A percentile compares a stretch with the other conserved stretches of the same genome.
Evolutionary conservation across 176 grass and related monocot species (phyloP).

Genomic region (Coix lacrymajobi): DNA sequence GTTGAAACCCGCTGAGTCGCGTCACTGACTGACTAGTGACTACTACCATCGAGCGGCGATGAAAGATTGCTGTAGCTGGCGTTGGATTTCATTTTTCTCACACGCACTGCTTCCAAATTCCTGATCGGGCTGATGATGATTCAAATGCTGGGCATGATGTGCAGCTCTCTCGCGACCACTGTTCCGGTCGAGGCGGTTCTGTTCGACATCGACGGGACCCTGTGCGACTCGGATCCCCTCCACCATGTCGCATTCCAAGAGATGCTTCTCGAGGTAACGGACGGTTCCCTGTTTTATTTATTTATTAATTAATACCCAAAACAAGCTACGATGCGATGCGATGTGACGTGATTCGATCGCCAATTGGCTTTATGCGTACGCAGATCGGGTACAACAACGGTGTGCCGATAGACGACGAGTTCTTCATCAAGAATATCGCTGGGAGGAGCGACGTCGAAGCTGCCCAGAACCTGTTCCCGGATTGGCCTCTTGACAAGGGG

Average conservation of each 20-base stretch:
- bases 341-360: background rate
- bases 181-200: slow-evolving; percentile 78
- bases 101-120: background rate
- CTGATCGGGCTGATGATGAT: background rate
- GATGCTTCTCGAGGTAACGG: slow-evolving; percentile 78
- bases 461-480: slow-evolving; percentile 74
- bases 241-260: slow-evolving; percentile 81
- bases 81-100: too few relatives aligned
- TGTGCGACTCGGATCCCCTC: slow-evolving; percentile 88
- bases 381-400: slow-evolving; percentile 98
- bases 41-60: too few relatives aligned
- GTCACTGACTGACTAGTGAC: too few relatives aligned
- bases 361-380: background rate
- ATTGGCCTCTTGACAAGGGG: slow-evolving; percentile 71
- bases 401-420: slow-evolving; percentile 72
- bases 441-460: slow-evolving; percentile 74
- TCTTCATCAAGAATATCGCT: slow-evolving; percentile 90
- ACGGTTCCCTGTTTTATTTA: too few relatives aligned
- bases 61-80: too few relatives aligned
- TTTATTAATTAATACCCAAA: too few relatives aligned
- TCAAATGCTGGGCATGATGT: background rate
- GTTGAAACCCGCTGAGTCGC: too few relatives aligned
- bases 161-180: slow-evolving; percentile 47
- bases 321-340: too few relatives aligned
- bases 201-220: slow-evolving; percentile 87